Evolutionary conservation across 2,329 filamentous ascomycete genomes (phyloP), one percentile per base, ranked within the genome.

Genomic region (Calonectria hawksworthii): DNA sequence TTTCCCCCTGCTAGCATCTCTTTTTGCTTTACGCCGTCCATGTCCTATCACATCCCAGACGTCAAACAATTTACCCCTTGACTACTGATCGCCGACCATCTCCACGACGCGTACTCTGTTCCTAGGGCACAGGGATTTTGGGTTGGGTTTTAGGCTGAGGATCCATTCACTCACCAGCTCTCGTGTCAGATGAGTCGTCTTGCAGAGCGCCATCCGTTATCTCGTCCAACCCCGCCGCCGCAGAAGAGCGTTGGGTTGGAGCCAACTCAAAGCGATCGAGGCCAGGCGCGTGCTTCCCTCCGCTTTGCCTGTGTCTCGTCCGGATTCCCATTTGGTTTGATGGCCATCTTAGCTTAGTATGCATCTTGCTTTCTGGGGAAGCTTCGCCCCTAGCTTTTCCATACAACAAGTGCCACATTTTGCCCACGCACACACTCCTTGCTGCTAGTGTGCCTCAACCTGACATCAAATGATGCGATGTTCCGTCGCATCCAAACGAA

Each of bases 381-480:
- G 70, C 70, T 68, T 52, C 47, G 30, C 41, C 34, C 11, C 68
- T 41, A 23, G 26, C 59, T 68, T 68, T 63, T 50, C 51, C 67
- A 69, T 32, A 67, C 64, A 67, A 28, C 26, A 28, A 78, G 61
- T 73, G 75, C 63, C 75, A 63, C 74, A 73, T 73, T 70, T 68
- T 68, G 52, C 68, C 67, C 68, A 36, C 74, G 75, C 54, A 61
- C 38, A 64, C 36, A 41, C 54, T 68, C 23, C 23, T 13, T 63
- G 26, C 36, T 41, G 21, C 70, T 80, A 78, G 79, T 77, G 79
- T 68, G 70, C 63, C 73, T 63, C 59, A 70, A 51, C 71, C 72
- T 75, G 34, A 77, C 75, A 80, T 80, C 79, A 80, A 80, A 74
- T 80, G 79, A 80, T 74, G 72, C 66, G 56, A 70, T 54, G 68